Evolutionary conservation across 2,329 filamentous ascomycete genomes (phyloP).

Genomic region (Alternaria sp.): DNA sequence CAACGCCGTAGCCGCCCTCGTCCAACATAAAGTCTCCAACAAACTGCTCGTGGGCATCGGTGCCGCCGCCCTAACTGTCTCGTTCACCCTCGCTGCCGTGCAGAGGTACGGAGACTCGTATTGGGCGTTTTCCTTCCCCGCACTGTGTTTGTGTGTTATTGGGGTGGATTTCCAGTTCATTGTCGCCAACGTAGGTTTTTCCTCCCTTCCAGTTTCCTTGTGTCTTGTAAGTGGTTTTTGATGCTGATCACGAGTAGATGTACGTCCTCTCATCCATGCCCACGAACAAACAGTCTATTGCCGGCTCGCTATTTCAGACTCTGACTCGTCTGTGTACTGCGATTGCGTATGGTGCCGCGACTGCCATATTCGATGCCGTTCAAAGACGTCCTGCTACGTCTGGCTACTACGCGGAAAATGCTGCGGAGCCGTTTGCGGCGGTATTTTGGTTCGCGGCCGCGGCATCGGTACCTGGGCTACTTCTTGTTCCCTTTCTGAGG

Average conservation of each 20-base stretch:
- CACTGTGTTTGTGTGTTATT: slow-evolving; percentile 65
- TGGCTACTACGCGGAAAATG: slow-evolving; percentile 53
- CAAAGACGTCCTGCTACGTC: slow-evolving; percentile 37
- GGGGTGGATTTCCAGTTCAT: slow-evolving; percentile 75
- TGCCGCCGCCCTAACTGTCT: slow-evolving; percentile 51
- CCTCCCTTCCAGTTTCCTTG: not conserved
- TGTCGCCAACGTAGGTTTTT: slow-evolving; percentile 65
- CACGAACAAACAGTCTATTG: slow-evolving; percentile 67
- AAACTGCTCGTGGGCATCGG: slow-evolving; percentile 65
- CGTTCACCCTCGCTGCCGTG: slow-evolving; percentile 63
- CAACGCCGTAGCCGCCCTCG: slow-evolving; percentile 66
- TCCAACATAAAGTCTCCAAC: slow-evolving; percentile 70
- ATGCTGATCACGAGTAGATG: slow-evolving; percentile 54
- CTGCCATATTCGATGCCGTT: slow-evolving; percentile 63
- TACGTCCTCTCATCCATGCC: slow-evolving; percentile 72
- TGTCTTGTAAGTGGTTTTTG: not conserved
- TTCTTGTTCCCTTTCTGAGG: slow-evolving; percentile 60
- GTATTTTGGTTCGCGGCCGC: slow-evolving; percentile 59
- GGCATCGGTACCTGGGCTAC: slow-evolving; percentile 52
- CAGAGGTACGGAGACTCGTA: slow-evolving; percentile 63
- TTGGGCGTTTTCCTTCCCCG: slow-evolving; percentile 70
- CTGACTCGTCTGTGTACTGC: slow-evolving; percentile 66
- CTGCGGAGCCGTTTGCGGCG: slow-evolving; percentile 58
- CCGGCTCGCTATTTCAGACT: slow-evolving; percentile 72
- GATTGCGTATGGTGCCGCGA: slow-evolving; percentile 66